Base-by-base conservation (phyloP, 768 basidiomycete genomes). In the Trametes meyenii region DNA sequence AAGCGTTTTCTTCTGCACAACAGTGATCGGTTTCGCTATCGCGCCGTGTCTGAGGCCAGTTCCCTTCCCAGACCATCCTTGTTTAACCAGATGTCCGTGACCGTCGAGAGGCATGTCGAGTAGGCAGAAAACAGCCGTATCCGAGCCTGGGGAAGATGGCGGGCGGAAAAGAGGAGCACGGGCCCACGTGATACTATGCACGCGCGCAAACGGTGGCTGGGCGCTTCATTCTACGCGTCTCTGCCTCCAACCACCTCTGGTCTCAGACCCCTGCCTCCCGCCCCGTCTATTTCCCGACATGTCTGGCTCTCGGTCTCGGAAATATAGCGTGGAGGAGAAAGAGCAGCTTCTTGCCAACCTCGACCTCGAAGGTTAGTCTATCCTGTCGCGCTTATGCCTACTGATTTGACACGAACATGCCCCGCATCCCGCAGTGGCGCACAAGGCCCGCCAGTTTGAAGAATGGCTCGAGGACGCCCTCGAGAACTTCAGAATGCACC, bases 41-140 rank as follows among this genome's bases (percentile, higher is more conserved):
- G 92, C 89, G 6, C 91, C 95, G 13, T 88, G 77, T 29, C 93
- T 87, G n/a, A 97, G 86, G 16, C 88, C 94, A 42, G 81, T 85
- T 5, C 95, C 95, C 67, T 87, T 86, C 0, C 95, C 95, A 36
- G 85, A 74, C 95, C 95, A 98, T 57, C 95, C 95, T 71, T 94
- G 93, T 14, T 85, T 77, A 7, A 87, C 81, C 10, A 96, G 82
- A 72, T 89, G 89, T 8, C 81, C 77, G 71, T 90, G 84, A 23
- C 87, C 83, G 71, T 91, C 86, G 12, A 90, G 76, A 68, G 88
- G 88, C 87, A 89, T 89, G 11, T 48, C 29, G 55, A 19, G 35
- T 3, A 35, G 39, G 42, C 46, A n/a, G 24, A 48, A 21, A 19
- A 29, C n/a, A 43, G 29, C 16, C 16, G 13, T 7, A 36, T 17